phyloP scores from a whole-genome alignment of 257 asterid genomes.

The Solanum lycopersicoides region DNA sequence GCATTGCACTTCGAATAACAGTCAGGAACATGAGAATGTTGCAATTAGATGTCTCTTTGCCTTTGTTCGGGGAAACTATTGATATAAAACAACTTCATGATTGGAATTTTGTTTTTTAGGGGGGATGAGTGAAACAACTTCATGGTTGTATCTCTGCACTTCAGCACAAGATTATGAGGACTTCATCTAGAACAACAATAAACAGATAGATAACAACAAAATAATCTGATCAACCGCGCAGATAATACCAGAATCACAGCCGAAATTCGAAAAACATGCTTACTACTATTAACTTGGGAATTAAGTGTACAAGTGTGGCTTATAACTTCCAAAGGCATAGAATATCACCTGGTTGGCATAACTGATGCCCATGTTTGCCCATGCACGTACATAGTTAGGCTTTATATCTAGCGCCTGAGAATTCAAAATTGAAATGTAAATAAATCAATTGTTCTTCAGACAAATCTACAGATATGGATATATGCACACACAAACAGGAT shows the following conservation, averaged over 20 bases:
- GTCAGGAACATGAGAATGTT: neutral
- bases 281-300: neutral
- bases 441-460: neutral
- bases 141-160: neutral
- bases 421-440: constrained; percentile 1
- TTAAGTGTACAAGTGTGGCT: neutral
- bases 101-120: neutral
- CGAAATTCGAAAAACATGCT: neutral
- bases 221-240: neutral
- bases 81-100: neutral
- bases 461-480: neutral
- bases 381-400: constrained; percentile 97
- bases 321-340: neutral
- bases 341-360: constrained; percentile 89
- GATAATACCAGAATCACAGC: neutral
- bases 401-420: constrained; percentile 92
- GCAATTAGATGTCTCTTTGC: neutral
- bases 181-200: neutral
- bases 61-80: neutral
- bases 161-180: neutral
- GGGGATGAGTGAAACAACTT: neutral
- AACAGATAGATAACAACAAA: neutral
- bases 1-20: neutral
- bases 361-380: constrained; percentile 99
- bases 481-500: neutral